phyloP scores from a whole-genome alignment of 2,329 filamentous ascomycete species.

The Calonectria naviculata region DNA sequence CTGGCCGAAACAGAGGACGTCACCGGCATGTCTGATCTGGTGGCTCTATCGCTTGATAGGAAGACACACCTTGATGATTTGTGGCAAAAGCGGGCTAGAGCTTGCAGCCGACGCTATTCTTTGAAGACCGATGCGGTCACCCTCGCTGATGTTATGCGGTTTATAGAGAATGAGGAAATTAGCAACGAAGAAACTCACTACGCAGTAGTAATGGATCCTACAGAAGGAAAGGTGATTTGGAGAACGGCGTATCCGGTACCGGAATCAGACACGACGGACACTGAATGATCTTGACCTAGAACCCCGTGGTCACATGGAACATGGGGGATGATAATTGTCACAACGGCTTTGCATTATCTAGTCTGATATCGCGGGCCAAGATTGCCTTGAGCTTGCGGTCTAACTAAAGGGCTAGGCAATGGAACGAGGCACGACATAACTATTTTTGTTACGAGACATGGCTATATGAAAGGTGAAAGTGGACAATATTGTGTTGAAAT shows the following conservation, averaged over 20 bases:
- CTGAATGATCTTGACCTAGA: background rate
- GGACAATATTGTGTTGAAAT: no score
- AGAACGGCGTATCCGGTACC: constrained; percentile 39
- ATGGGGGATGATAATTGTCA: background rate
- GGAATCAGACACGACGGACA: background rate
- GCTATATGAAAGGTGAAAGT: no score
- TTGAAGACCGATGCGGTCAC: constrained; percentile 15
- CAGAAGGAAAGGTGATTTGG: constrained; percentile 55
- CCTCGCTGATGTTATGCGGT: constrained; percentile 33
- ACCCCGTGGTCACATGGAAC: no score
- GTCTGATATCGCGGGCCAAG: background rate
- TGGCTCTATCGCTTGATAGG: constrained; percentile 35
- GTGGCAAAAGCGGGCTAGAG: constrained; percentile 23
- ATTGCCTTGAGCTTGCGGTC: no score
- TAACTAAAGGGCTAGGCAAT: no score
- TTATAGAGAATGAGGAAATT: constrained; percentile 40
- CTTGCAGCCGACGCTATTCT: background rate
- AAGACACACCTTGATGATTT: constrained; percentile 33
- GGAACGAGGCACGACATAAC: no score
- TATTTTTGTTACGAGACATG: no score
- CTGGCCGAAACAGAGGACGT: background rate
- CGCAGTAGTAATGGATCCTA: constrained; percentile 57
- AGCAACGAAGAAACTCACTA: constrained; percentile 46
- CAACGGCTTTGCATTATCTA: background rate
- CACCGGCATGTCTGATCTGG: constrained; percentile 37